Conservation (phyloP, 2,329 filamentous ascomycete genomes). For the Arthrobotrys sphaeroides region DNA sequence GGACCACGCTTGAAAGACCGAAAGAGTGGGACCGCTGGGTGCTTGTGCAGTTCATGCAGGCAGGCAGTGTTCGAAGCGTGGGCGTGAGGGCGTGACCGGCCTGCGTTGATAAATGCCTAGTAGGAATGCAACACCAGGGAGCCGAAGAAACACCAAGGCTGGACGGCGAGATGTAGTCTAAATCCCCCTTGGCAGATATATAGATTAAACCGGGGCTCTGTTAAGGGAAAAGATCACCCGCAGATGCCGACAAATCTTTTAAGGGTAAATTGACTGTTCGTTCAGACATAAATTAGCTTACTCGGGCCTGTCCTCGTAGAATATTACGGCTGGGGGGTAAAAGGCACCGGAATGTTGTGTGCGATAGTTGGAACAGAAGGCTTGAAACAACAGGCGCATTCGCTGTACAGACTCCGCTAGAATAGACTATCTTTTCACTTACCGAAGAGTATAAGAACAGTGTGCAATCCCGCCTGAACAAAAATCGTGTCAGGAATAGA, state of each 20-base stretch:
- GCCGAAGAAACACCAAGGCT: conserved; percentile 50
- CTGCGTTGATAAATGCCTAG: conserved; percentile 37
- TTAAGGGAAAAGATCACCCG: conserved; percentile 53
- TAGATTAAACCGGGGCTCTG: conserved; percentile 35
- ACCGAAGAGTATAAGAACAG: conserved; percentile 39
- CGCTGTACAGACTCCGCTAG: neutral
- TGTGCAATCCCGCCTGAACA: conserved; percentile 9
- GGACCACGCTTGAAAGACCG: conserved; percentile 44
- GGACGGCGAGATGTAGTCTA: conserved; percentile 35
- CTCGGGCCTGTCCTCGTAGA: conserved; percentile 1
- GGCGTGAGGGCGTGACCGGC: conserved; percentile 38
- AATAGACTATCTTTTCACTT: conserved; percentile 20
- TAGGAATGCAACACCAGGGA: conserved; percentile 42
- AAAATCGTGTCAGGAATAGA: neutral
- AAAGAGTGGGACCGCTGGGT: conserved; percentile 27
- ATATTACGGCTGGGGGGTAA: conserved; percentile 32
- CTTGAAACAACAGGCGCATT: conserved; percentile 31
- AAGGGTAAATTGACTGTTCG: conserved; percentile 47
- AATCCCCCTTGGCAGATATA: conserved; percentile 40
- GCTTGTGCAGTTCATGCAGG: conserved; percentile 30
- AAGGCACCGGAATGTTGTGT: conserved; percentile 36
- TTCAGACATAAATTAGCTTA: conserved; percentile 45
- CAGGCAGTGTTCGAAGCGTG: conserved; percentile 39
- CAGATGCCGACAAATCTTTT: conserved; percentile 47
- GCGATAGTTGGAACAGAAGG: conserved; percentile 7